These are phyloP conservation scores for Fragaria nilgerrensis DNA, from an alignment of 306 rosid genomes.

Conservation along the genomic window DNA sequence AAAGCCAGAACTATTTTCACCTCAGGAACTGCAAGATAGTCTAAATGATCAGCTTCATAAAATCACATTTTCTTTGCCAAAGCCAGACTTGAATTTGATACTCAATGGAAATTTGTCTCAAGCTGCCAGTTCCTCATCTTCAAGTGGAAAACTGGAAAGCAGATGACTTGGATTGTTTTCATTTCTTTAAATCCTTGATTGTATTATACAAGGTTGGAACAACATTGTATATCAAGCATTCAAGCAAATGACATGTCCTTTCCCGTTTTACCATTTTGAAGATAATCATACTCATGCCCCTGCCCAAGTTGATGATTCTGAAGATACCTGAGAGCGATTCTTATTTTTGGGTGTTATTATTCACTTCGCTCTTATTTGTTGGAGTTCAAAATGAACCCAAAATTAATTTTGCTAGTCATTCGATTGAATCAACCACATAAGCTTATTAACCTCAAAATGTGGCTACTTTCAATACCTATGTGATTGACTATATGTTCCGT, in stretches of 20 bases:
- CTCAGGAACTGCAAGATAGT: conserved; percentile 36
- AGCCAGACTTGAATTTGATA: conserved; percentile 15
- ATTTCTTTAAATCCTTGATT: not conserved
- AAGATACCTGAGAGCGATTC: not conserved
- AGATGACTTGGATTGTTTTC: not conserved
- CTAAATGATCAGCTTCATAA: conserved; percentile 28
- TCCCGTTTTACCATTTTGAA: not conserved
- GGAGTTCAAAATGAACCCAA: not conserved
- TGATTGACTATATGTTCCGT: too few relatives aligned
- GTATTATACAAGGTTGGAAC: not conserved
- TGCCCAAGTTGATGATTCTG: not conserved
- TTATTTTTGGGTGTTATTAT: not conserved
- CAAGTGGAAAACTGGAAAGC: not conserved
- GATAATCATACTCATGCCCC: not conserved
- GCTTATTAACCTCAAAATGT: not conserved
- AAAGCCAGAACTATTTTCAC: conserved; percentile 34
- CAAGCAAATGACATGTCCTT: not conserved
- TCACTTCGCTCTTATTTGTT: not conserved
- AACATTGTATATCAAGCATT: not conserved
- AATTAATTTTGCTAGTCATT: not conserved
- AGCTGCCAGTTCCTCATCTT: not conserved
- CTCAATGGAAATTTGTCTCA: conserved; percentile 26
- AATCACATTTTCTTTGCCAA: conserved; percentile 21
- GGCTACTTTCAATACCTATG: not conserved
- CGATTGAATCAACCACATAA: not conserved